Base-by-base conservation (phyloP, 2,329 filamentous ascomycete species). In the Ophiostoma populinum region DNA sequence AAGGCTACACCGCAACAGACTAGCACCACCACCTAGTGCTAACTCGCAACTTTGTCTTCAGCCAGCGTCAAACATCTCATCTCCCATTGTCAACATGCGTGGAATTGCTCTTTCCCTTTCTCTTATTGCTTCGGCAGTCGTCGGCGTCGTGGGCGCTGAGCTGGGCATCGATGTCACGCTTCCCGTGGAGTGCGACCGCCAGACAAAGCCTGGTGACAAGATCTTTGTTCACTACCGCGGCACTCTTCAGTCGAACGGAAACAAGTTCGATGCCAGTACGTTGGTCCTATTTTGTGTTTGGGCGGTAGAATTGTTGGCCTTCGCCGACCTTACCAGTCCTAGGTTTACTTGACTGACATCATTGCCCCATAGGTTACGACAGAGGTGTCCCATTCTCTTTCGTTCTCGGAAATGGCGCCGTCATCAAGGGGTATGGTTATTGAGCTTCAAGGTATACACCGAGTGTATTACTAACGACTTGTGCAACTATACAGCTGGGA, bases 401-500 rank as follows among this genome's bases (percentile, higher is more conserved):
- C 60, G 73, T 63, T 42, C 62, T 98, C 21, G 90, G 90, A 24
- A 59, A 60, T 17, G 81, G 83, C 29, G 70, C 79, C 54, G 90
- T 95, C 34, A 98, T 98, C 54, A 76, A 80, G 61, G 87, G 87
- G 75, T 82, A 52, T 49, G 71, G n/a, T 4, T 13, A 5, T 13
- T 11, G 24, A 4, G 5, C 24, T 4, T n/a, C n/a, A n/a, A n/a
- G n/a, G n/a, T n/a, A n/a, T n/a, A n/a, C n/a, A n/a, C n/a, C n/a
- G n/a, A n/a, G n/a, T n/a, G n/a, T n/a, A n/a, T n/a, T n/a, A n/a
- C n/a, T n/a, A n/a, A n/a, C n/a, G n/a, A n/a, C n/a, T n/a, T n/a
- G n/a, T n/a, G n/a, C n/a, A n/a, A n/a, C n/a, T n/a, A n/a, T n/a
- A 29, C 42, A 81, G 76, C 51, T 94, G 86, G 87, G 87, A 95